Conservation (phyloP, 2,329 filamentous ascomycete genomes). For the Penicillium verrucosum region DNA sequence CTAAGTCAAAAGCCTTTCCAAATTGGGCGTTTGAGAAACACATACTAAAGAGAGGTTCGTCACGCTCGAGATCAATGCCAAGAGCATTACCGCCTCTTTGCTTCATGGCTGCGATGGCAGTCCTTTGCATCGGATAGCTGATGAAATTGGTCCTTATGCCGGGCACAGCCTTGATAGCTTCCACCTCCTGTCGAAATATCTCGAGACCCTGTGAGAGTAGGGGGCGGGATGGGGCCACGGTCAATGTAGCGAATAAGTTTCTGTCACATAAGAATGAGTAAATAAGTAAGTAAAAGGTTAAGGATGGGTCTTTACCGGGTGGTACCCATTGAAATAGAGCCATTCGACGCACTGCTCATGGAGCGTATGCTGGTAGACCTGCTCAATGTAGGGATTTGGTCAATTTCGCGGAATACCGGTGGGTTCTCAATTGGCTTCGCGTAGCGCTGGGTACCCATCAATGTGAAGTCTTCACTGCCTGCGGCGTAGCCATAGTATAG, state of each 20-base stretch:
- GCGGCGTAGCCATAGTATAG: conserved; percentile 17
- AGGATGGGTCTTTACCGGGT: conserved; percentile 1
- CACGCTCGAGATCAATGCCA: conserved; percentile 15
- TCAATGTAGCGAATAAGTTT: conserved; percentile 14
- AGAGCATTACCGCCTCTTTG: conserved; percentile 20
- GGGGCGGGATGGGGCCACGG: conserved; percentile 5
- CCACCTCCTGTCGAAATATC: conserved; percentile 14
- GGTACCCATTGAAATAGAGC: conserved; percentile 2
- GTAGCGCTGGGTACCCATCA: conserved; percentile 20
- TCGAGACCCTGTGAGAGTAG: conserved; percentile 7
- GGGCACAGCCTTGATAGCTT: conserved; percentile 3
- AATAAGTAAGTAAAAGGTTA: not conserved
- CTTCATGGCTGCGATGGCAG: conserved; percentile 16
- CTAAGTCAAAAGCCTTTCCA: too few species aligned
- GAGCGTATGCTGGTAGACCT: not conserved
- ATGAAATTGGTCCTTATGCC: conserved; percentile 14
- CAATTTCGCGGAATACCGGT: conserved; percentile 11
- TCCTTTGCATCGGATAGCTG: conserved; percentile 9
- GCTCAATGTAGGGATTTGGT: conserved; percentile 13
- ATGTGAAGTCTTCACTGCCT: conserved; percentile 5
- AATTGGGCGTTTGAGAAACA: not conserved
- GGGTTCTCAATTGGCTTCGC: conserved; percentile 14
- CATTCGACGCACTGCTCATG: not conserved
- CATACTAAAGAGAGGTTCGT: conserved; percentile 15
- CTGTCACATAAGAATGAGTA: not conserved